Evolutionary conservation across 179 eudicot species (phyloP), one percentile per base, ranked within the genome.

Genomic region (Beta lomatogona): DNA sequence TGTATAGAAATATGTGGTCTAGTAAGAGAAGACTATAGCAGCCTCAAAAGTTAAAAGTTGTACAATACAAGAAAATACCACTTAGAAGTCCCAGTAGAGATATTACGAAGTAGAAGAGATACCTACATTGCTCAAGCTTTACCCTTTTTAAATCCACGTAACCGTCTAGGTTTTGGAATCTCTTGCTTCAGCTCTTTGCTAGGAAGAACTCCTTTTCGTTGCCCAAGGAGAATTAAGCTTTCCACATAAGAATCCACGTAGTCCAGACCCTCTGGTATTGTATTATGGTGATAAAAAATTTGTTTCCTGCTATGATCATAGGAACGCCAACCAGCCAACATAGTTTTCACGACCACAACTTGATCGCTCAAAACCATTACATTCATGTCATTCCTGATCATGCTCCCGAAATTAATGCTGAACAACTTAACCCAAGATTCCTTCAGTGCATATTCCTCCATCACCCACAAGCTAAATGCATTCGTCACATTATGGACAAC

Each of bases 391-490:
- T 31, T 73, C 77, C 25, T 73, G 48, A 73, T 25, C 46, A 0
- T 15, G 22, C 21, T 25, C 5, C 2, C 7, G 8, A 67, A 36
- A 36, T 55, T 8, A 45, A 75, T 22, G 15, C 45, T 55, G 15
- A 81, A 75, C 67, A 81, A 55, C 58, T 65, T 65, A 16, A 36
- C 83, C 83, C 83, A 81, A 4, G 79, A 74, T 4, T 66, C 74
- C 75, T 55, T 41, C 12, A 14, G 57, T 1, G 75, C 79, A 67
- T 81, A 81, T 15, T 75, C 41, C 58, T 75, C 79, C 79, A 75
- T 81, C 48, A 45, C 79, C 83, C 83, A 81, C 63, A 81, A 44
- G 63, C 46, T 73, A 31, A 73, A 54, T 14, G 28, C 13, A 25
- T 25, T 4, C 1, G 12, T 4, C 0, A 14, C 44, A 15, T 10